Conservation (phyloP, 176 grass and related monocot species). For the Elymus sibiricus region DNA sequence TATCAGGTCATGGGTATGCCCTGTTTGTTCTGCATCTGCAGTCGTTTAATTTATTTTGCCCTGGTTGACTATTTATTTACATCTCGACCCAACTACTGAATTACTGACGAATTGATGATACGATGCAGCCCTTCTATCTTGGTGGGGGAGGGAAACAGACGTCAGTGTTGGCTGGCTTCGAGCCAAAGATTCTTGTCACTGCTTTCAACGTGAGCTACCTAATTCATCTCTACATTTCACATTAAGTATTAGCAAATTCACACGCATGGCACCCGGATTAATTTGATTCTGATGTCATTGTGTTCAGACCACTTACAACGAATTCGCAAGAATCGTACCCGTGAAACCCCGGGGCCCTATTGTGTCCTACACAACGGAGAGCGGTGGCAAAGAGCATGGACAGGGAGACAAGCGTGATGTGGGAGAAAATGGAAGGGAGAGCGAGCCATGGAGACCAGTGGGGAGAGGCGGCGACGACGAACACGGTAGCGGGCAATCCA, state of each 20-base stretch:
- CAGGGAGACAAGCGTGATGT: not conserved
- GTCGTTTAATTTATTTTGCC: not conserved
- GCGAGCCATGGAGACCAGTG: not conserved
- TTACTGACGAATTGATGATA: not conserved
- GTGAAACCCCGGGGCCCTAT: conserved; percentile 41
- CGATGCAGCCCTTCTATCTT: conserved; percentile 71
- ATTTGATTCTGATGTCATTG: not conserved
- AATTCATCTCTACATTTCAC: not conserved
- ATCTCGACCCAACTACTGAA: not conserved
- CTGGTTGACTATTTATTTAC: not conserved
- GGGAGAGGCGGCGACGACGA: conserved; percentile 24
- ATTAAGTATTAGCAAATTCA: not conserved
- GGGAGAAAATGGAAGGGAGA: not conserved
- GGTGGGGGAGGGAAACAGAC: conserved; percentile 39
- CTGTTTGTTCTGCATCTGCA: not conserved
- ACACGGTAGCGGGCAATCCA: not conserved
- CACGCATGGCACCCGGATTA: not conserved
- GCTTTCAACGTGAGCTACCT: conserved; percentile 80
- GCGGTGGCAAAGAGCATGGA: not conserved
- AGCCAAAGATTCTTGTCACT: conserved; percentile 41
- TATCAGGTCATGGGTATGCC: conserved; percentile 43
- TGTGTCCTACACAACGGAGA: conserved; percentile 36
- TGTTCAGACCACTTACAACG: conserved; percentile 47
- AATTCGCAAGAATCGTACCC: conserved; percentile 32
- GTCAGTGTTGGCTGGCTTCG: conserved; percentile 64